Evolutionary conservation across 73 alveolate genomes (phyloP).

Genomic region (Tetrahymena elliotti): DNA sequence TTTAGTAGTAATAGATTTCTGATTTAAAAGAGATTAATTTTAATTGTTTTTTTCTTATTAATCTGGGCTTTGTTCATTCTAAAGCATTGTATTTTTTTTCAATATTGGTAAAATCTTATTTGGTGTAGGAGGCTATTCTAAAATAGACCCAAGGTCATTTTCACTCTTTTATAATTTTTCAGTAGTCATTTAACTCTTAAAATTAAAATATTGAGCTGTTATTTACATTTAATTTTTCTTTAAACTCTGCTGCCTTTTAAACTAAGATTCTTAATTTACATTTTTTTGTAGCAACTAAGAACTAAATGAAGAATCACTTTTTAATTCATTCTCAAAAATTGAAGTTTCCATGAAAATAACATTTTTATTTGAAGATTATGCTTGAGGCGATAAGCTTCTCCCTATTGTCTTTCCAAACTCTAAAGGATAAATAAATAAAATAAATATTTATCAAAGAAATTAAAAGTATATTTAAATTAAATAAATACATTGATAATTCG

Average conservation of each 20-base stretch:
- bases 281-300: not conserved
- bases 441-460: no score
- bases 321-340: not conserved
- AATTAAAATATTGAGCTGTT: not conserved
- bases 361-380: not conserved
- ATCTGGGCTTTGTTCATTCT: not conserved
- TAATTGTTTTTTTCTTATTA: not conserved
- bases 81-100: not conserved
- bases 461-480: no score
- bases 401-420: not conserved
- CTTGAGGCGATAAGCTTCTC: not conserved
- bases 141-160: not conserved
- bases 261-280: not conserved
- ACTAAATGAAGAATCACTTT: not conserved
- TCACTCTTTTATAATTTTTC: not conserved
- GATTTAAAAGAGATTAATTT: not conserved
- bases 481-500: not conserved
- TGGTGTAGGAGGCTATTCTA: not conserved
- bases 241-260: not conserved
- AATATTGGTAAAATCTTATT: not conserved
- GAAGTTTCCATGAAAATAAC: not conserved
- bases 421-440: not conserved
- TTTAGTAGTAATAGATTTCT: not conserved
- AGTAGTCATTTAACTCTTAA: not conserved
- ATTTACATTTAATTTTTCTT: not conserved